These are phyloP conservation scores for Brettanomyces custersianus DNA, from an alignment of 805 yeast species.

Conservation along the genomic window DNA sequence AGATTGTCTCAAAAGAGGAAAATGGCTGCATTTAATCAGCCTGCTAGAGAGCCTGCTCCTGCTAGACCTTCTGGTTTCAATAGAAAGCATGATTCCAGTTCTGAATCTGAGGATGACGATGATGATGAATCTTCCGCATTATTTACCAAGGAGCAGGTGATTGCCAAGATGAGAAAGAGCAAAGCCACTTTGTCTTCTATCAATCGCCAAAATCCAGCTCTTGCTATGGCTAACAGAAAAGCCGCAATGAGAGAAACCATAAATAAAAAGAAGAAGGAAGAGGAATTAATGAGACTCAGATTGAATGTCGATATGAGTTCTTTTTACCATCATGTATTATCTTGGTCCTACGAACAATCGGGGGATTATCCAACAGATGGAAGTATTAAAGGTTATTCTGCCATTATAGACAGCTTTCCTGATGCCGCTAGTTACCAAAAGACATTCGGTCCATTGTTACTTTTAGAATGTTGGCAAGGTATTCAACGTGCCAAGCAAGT, in stretches of 20 bases:
- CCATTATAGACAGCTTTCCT: conserved; percentile 47
- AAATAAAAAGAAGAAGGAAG: conserved; percentile 45
- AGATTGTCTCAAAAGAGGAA: conserved; percentile 19
- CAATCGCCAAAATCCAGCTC: conserved; percentile 15
- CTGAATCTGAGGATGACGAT: conserved; percentile 12
- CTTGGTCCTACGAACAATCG: conserved; percentile 63
- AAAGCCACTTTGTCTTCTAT: conserved; percentile 20
- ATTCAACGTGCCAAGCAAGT: conserved; percentile 65
- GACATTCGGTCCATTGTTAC: conserved; percentile 68
- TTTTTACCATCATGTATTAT: conserved; percentile 56
- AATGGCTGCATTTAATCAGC: conserved; percentile 5
- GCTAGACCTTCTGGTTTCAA: conserved; percentile 50
- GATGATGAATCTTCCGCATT: conserved; percentile 26
- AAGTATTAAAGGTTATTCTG: conserved; percentile 25
- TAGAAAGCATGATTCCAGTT: conserved; percentile 9
- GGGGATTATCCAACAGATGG: conserved; percentile 54
- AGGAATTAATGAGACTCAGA: conserved; percentile 70
- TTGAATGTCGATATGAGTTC: conserved; percentile 72
- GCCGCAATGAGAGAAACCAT: conserved; percentile 19
- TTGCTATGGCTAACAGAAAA: conserved; percentile 12
- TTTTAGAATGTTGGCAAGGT: conserved; percentile 92
- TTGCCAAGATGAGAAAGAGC: conserved; percentile 19
- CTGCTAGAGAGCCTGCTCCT: conserved; percentile 32
- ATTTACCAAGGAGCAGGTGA: conserved; percentile 33
- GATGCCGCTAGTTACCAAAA: conserved; percentile 58